Percentiles rank a stretch among this genome's conserved stretches.
phyloP scores from a whole-genome alignment of 1,284 basidiomycete species.

The Athelia psychrophila region DNA sequence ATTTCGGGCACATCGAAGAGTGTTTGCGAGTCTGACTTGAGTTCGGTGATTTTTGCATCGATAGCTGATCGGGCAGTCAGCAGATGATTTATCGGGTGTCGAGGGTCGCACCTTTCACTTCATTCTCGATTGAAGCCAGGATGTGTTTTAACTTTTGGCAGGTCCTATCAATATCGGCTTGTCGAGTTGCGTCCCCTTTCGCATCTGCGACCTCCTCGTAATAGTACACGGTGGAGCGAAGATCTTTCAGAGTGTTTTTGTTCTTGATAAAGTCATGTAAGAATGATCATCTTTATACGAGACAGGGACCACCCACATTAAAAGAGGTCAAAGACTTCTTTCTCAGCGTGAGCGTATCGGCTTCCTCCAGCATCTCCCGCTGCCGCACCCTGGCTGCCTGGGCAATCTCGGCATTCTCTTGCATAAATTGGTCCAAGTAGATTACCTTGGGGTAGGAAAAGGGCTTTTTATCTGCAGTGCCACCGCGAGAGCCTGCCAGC shows the following conservation, averaged over 20 bases:
- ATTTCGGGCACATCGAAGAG: slow-evolving; percentile 62
- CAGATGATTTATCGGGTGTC: slow-evolving; percentile 1
- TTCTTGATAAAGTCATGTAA: slow-evolving; percentile 37
- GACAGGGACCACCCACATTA: slow-evolving; percentile 42
- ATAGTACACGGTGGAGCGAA: slow-evolving; percentile 62
- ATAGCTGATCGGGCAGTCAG: slow-evolving; percentile 39
- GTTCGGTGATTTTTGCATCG: slow-evolving; percentile 41
- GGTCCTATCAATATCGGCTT: slow-evolving; percentile 38
- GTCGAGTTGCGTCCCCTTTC: slow-evolving; percentile 43
- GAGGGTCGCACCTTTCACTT: slow-evolving; percentile 49
- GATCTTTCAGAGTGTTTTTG: slow-evolving; percentile 55
- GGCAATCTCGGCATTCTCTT: slow-evolving; percentile 50
- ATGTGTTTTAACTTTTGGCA: slow-evolving; percentile 48
- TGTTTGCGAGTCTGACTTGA: slow-evolving; percentile 39
- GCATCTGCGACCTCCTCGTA: slow-evolving; percentile 62
- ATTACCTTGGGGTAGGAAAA: slow-evolving; percentile 63
- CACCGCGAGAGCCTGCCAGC: slow-evolving; percentile 8
- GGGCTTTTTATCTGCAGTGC: slow-evolving; percentile 35
- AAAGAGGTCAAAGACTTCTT: slow-evolving; percentile 47
- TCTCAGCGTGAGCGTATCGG: slow-evolving; percentile 41
- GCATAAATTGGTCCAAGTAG: slow-evolving; percentile 70
- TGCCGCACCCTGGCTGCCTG: slow-evolving; percentile 43
- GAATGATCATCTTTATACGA: not conserved
- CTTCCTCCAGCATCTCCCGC: slow-evolving; percentile 44
- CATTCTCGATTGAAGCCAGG: slow-evolving; percentile 47